phyloP scores from a whole-genome alignment of 352 stramenopile genomes.

The Phytophthora agathidicida region DNA sequence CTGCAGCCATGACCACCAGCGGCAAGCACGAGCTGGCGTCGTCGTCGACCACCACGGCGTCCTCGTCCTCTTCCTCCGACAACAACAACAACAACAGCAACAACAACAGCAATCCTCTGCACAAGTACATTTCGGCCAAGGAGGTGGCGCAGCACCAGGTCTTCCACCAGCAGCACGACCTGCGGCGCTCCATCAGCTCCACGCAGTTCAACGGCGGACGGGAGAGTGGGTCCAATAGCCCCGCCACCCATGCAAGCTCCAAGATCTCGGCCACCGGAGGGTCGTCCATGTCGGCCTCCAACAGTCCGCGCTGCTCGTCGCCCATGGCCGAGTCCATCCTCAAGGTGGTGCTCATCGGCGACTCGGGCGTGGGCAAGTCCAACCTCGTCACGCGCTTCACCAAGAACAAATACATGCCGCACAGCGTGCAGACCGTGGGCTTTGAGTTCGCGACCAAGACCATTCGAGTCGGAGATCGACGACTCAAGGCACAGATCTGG shows the following conservation, averaged over 20 bases:
- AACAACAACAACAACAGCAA: conserved; percentile 10
- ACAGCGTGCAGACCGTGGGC: conserved; percentile 81
- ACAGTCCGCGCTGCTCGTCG: conserved; percentile 56
- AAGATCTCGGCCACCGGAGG: conserved; percentile 27
- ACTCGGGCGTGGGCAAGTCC: conserved; percentile 89
- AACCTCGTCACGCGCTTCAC: conserved; percentile 90
- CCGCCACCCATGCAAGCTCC: not conserved
- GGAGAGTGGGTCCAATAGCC: conserved; percentile 9
- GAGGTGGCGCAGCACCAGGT: conserved; percentile 67
- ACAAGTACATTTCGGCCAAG: conserved; percentile 67
- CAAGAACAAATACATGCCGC: conserved; percentile 88
- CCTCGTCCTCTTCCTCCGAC: conserved; percentile 5
- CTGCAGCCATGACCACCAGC: conserved; percentile 44
- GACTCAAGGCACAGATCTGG: conserved; percentile 91
- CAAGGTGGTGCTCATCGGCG: conserved; percentile 90
- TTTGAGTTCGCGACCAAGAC: conserved; percentile 92
- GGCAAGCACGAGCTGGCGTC: conserved; percentile 33
- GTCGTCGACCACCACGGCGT: conserved; percentile 9
- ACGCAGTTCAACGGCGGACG: conserved; percentile 24
- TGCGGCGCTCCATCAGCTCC: conserved; percentile 54
- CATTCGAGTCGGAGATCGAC: conserved; percentile 80
- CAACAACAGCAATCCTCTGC: conserved; percentile 37
- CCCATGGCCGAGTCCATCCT: conserved; percentile 61
- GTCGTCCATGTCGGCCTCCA: conserved; percentile 45
- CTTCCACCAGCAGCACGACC: conserved; percentile 31